Base-by-base conservation (phyloP, 805 yeast genomes). In the Pichia phayaonensis region DNA sequence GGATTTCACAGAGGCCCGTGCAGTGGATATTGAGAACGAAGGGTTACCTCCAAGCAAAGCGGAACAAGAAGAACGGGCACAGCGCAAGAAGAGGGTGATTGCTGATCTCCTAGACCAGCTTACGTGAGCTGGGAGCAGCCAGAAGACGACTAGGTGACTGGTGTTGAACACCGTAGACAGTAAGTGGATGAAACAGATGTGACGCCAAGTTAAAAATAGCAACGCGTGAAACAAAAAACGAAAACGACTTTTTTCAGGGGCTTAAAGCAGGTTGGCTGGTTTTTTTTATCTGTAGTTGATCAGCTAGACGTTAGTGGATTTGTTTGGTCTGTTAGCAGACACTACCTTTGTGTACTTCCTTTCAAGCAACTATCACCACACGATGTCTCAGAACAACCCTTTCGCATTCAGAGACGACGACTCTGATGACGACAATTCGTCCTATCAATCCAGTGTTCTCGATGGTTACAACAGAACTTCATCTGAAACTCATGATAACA, bases 41-140 rank as follows among this genome's bases (percentile, higher is more conserved):
- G 84, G 86, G 23, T 66, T 92, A 61, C 99, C 99, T 1, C 98
- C 98, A 4, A 66, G 82, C 5, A 86, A 80, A 47, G 87, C 86
- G 59, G 24, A 27, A 42, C 41, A 27, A 11, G 21, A 36, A 13
- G 20, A 45, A 23, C 27, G 44, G 13, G 20, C 20, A 5, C 40
- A 40, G n/a, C 38, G 38, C 12, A 34, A 34, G 38, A 34, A 34
- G 12, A 18, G 38, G 3, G 38, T n/a, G 20, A 34, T 34, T 4
- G 18, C 38, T 16, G 20, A 34, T 8, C 38, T 34, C 38, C 8
- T 34, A 16, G 38, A 34, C n/a, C 38, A 16, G 20, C n/a, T 34
- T 6, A n/a, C 38, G 3, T 34, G 20, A 34, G 3, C 2, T n/a
- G 11, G 34, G n/a, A 29, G 4, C 3, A 12, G 13, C n/a, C 34